phyloP scores from a whole-genome alignment of 164 flowering plant species.

The Umbilicus rupestris region DNA sequence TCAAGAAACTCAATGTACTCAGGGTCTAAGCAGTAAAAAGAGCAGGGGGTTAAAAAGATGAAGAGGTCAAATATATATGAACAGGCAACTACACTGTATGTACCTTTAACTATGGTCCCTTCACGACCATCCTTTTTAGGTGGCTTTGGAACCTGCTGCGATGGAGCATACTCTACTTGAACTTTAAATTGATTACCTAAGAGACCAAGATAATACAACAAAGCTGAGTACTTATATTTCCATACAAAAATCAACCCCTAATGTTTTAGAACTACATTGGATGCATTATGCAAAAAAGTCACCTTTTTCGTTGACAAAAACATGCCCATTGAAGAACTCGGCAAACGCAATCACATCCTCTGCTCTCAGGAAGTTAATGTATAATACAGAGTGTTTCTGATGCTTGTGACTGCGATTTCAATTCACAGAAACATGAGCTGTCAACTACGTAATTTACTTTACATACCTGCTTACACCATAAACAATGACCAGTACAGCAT shows the following conservation, averaged over 20 bases:
- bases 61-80: background rate
- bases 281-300: conserved; percentile 10
- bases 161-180: conserved; percentile 86
- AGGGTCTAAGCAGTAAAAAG: conserved; percentile 48
- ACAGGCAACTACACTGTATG: background rate
- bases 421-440: background rate
- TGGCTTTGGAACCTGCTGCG: conserved; percentile 71
- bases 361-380: conserved; percentile 61
- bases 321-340: conserved; percentile 78
- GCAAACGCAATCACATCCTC: conserved; percentile 90
- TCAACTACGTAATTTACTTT: background rate
- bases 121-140: conserved; percentile 85
- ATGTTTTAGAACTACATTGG: too few species aligned
- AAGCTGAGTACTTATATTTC: background rate
- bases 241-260: background rate
- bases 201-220: background rate
- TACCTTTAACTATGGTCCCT: conserved; percentile 78
- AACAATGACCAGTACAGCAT: background rate
- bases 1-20: conserved; percentile 90
- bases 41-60: conserved; percentile 13
- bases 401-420: conserved; percentile 53
- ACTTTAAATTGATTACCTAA: conserved; percentile 68
- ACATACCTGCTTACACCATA: background rate
- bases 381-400: conserved; percentile 50
- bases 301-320: conserved; percentile 93